Percentiles rank a stretch among this genome's conserved stretches.
phyloP scores from a whole-genome alignment of 2,329 filamentous ascomycete genomes.

The Alternaria consortialis region DNA sequence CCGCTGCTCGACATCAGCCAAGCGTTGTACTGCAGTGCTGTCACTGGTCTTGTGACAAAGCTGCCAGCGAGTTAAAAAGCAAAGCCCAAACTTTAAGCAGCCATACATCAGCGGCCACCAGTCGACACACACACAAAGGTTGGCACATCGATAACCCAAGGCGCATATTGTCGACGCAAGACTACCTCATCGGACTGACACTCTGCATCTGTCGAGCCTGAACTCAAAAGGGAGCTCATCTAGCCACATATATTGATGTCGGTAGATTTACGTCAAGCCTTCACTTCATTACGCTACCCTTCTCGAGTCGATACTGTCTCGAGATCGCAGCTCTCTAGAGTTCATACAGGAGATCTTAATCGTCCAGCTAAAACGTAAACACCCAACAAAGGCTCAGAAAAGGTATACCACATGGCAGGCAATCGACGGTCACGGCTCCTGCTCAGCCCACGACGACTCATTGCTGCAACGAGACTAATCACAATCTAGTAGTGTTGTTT shows the following conservation, averaged over 20 bases:
- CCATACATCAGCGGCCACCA: conserved; percentile 35
- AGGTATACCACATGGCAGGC: conserved; percentile 51
- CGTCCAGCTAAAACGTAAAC: conserved; percentile 56
- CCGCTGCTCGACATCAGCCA: conserved; percentile 33
- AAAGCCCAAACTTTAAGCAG: conserved; percentile 28
- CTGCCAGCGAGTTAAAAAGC: conserved; percentile 36
- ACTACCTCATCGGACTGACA: conserved; percentile 31
- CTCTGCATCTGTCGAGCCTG: conserved; percentile 19
- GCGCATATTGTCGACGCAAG: conserved; percentile 26
- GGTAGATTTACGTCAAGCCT: conserved; percentile 65
- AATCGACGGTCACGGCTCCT: conserved; percentile 45
- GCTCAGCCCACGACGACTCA: conserved; percentile 33
- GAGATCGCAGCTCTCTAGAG: conserved; percentile 65
- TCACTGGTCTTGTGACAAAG: conserved; percentile 47
- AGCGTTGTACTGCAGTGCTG: conserved; percentile 43
- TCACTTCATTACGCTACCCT: conserved; percentile 63
- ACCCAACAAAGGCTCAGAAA: conserved; percentile 31
- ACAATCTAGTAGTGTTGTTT: conserved; percentile 46
- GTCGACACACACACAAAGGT: conserved; percentile 25
- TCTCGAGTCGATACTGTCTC: conserved; percentile 65
- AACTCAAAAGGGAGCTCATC: conserved; percentile 40
- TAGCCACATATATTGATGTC: conserved; percentile 61
- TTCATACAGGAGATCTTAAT: conserved; percentile 63
- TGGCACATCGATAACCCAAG: conserved; percentile 33
- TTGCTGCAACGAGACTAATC: conserved; percentile 46